Conservation (phyloP, 2,329 filamentous ascomycete genomes). For the Phyllosticta capitalensis region DNA sequence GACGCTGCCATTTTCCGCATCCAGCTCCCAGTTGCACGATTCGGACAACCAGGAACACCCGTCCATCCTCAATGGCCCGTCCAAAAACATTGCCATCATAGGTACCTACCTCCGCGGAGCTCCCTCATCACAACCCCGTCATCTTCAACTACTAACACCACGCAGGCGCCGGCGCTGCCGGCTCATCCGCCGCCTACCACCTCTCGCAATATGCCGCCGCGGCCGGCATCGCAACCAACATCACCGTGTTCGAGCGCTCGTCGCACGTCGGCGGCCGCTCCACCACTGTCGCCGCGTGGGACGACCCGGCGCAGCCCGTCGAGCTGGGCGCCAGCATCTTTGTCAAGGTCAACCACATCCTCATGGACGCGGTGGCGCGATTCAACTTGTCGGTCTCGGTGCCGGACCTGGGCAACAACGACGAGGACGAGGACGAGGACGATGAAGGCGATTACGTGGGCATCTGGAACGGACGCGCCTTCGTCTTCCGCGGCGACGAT, state of each 20-base stretch:
- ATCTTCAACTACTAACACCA: not conserved
- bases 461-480: slow-evolving; percentile 72
- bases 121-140: slow-evolving; percentile 4
- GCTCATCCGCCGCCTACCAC: slow-evolving; percentile 78
- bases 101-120: slow-evolving; percentile 16
- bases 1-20: not conserved
- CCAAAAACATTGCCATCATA: slow-evolving; percentile 30
- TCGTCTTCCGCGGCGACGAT: slow-evolving; percentile 58
- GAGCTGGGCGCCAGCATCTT: slow-evolving; percentile 93
- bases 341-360: slow-evolving; percentile 71
- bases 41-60: not conserved
- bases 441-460: slow-evolving; percentile 45
- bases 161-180: slow-evolving; percentile 77
- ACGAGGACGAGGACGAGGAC: slow-evolving; percentile 36
- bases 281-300: slow-evolving; percentile 71
- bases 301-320: slow-evolving; percentile 56
- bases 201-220: slow-evolving; percentile 60
- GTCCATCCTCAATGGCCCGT: not conserved
- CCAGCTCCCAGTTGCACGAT: not conserved
- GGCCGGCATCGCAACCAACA: slow-evolving; percentile 54
- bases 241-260: slow-evolving; percentile 80
- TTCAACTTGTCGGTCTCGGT: slow-evolving; percentile 55
- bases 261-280: slow-evolving; percentile 73
- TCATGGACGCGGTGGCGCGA: slow-evolving; percentile 60
- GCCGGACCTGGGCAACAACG: slow-evolving; percentile 24